phyloP scores from a whole-genome alignment of 305 asterid species.

The Striga hermonthica region DNA sequence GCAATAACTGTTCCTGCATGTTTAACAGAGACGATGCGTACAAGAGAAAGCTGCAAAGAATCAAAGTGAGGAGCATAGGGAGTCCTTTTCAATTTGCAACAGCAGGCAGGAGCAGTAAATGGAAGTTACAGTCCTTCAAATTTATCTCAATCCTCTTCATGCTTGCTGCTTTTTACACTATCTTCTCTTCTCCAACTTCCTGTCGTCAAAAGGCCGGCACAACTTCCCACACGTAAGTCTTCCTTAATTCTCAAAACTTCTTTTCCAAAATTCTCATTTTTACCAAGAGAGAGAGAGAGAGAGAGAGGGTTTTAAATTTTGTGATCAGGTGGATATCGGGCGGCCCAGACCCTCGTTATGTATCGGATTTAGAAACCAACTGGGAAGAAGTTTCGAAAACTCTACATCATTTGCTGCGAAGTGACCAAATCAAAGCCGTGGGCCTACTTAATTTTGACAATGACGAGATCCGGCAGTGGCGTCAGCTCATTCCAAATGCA shows the following conservation, averaged over 20 bases:
- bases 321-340: slow-evolving; percentile 54
- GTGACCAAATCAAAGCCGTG: slow-evolving; percentile 29
- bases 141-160: slow-evolving; percentile 33
- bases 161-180: slow-evolving; percentile 30
- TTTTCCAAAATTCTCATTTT: background rate
- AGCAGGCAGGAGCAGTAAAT: slow-evolving; percentile 34
- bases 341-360: slow-evolving; percentile 43
- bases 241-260: background rate
- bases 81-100: slow-evolving; percentile 34
- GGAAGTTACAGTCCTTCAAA: slow-evolving; percentile 46
- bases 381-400: slow-evolving; percentile 43
- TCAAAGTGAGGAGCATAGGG: slow-evolving; percentile 40
- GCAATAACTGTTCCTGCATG: background rate
- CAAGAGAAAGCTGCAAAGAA: slow-evolving; percentile 52
- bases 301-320: slow-evolving; percentile 18
- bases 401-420: slow-evolving; percentile 29
- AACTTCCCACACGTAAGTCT: slow-evolving; percentile 36
- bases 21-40: slow-evolving; percentile 44
- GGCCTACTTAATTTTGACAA: slow-evolving; percentile 60
- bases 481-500: slow-evolving; percentile 37
- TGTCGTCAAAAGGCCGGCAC: slow-evolving; percentile 25
- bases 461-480: slow-evolving; percentile 49
- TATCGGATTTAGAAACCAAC: slow-evolving; percentile 37
- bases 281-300: background rate
- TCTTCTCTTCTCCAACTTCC: slow-evolving; percentile 35